Percentiles rank a stretch among this genome's conserved stretches.
Evolutionary conservation across 331 rosid genomes (phyloP).

Genomic region (Rhamnella rubrinervis): DNA sequence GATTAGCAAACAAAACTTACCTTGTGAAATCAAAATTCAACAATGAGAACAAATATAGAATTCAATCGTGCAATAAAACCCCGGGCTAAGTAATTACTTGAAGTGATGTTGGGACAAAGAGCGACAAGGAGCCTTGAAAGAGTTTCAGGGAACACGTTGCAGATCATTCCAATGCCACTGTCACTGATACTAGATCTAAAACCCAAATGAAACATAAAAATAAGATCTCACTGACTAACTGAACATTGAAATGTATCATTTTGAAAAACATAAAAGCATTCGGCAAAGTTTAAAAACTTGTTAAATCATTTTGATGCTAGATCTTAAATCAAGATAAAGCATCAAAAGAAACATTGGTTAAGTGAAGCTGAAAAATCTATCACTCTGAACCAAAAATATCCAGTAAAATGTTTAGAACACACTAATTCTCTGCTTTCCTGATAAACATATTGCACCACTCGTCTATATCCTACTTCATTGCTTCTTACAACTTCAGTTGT

Average conservation of each 20-base stretch:
- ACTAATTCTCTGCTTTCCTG: no score
- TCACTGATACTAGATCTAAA: slow-evolving; percentile 90
- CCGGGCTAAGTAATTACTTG: slow-evolving; percentile 56
- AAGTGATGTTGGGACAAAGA: slow-evolving; percentile 87
- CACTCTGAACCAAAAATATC: no score
- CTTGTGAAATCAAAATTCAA: slow-evolving; percentile 13
- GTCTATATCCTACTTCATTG: not conserved
- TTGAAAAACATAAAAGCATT: no score
- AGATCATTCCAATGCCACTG: slow-evolving; percentile 91
- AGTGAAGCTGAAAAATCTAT: no score
- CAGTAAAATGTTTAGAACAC: no score
- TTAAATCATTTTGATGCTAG: no score
- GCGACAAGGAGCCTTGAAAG: slow-evolving; percentile 85
- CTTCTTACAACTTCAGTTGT: not conserved
- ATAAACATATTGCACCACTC: not conserved
- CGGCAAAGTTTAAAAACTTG: no score
- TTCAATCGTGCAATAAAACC: not conserved
- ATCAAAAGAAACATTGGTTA: no score
- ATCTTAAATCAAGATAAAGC: no score
- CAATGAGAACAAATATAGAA: slow-evolving; percentile 2
- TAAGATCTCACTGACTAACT: slow-evolving; percentile 6
- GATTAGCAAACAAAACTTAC: slow-evolving; percentile 19
- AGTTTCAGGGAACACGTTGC: slow-evolving; percentile 82
- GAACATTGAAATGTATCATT: not conserved
- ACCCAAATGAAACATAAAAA: slow-evolving; percentile 19